phyloP scores from a whole-genome alignment of 106 monocot genomes.

The Platanthera zijinensis region DNA sequence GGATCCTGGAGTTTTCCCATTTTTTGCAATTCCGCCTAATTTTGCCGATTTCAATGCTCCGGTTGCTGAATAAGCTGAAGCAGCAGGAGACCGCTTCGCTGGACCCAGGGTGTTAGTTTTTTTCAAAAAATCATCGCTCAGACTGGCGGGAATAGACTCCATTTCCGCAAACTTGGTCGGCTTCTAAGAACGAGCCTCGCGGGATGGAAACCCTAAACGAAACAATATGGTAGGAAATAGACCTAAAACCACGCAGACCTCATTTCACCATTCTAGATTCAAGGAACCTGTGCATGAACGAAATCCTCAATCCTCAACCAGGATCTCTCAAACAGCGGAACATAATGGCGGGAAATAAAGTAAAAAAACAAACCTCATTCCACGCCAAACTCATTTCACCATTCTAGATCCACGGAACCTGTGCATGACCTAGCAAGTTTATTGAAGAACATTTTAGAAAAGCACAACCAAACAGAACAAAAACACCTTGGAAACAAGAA shows the following conservation, averaged over 20 bases:
- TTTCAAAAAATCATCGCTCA: conserved; percentile 7
- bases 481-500: neutral
- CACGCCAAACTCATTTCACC: neutral
- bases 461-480: neutral
- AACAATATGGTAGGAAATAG: too few relatives aligned
- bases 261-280: too few relatives aligned
- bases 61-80: conserved; percentile 20
- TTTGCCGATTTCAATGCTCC: conserved; percentile 19
- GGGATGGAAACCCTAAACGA: neutral
- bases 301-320: neutral
- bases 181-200: neutral
- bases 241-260: too few relatives aligned
- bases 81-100: conserved; percentile 5
- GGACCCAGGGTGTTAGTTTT: neutral
- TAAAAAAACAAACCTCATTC: neutral
- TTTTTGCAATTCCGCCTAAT: conserved; percentile 12
- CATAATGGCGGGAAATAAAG: neutral
- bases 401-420: conserved; percentile 2
- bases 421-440: neutral
- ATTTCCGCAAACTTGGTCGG: conserved; percentile 14
- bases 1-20: neutral
- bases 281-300: too few relatives aligned
- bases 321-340: neutral
- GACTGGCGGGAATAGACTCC: conserved; percentile 21
- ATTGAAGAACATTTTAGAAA: neutral